These are phyloP conservation scores for Aspergillus felis DNA, from an alignment of 2,329 filamentous ascomycete genomes.

Conservation along the genomic window DNA sequence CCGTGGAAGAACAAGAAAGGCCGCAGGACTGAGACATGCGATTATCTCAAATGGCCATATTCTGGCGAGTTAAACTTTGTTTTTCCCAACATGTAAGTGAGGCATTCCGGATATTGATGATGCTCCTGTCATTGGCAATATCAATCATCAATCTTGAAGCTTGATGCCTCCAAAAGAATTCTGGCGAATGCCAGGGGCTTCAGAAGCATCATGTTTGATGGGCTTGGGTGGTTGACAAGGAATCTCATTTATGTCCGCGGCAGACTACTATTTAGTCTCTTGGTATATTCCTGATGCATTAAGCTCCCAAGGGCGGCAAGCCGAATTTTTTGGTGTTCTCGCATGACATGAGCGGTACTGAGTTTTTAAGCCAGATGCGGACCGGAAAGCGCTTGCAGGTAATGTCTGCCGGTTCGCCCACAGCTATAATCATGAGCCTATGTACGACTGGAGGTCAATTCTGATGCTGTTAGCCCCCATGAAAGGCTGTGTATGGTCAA, in stretches of 20 bases:
- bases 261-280: neutral
- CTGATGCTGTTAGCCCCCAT: neutral
- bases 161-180: neutral
- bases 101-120: neutral
- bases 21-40: neutral
- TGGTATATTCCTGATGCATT: neutral
- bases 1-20: constrained; percentile 25
- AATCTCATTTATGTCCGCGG: neutral
- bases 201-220: neutral
- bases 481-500: neutral
- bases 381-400: neutral
- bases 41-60: neutral
- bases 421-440: neutral
- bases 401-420: neutral
- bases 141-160: neutral
- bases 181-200: neutral
- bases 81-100: neutral
- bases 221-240: neutral
- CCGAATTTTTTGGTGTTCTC: neutral
- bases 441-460: neutral
- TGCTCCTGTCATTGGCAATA: neutral
- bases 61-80: neutral
- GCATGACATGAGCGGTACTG: neutral
- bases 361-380: neutral
- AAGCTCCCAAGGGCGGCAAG: neutral